Conservation (phyloP, 257 asterid species). For the Salvia miltiorrhiza region DNA sequence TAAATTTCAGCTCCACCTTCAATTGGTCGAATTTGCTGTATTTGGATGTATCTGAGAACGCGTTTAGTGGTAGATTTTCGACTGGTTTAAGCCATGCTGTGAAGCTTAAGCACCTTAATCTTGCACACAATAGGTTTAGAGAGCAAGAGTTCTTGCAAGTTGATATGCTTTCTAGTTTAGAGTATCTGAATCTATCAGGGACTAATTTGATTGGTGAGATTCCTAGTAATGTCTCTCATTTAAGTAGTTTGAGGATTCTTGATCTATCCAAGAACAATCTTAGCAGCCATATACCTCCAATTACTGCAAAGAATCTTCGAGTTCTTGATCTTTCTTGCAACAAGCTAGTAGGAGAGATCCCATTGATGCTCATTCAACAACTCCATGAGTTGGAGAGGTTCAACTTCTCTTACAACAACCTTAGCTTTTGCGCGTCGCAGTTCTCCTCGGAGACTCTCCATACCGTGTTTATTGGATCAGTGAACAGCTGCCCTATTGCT, state of each 20-base stretch:
- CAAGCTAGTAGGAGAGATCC: conserved; percentile 73
- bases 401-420: conserved; percentile 80
- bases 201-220: conserved; percentile 66
- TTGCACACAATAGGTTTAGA: conserved; percentile 78
- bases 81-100: conserved; percentile 43
- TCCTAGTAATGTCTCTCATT: conserved; percentile 49
- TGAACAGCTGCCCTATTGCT: conserved; percentile 80
- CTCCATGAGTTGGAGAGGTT: conserved; percentile 63
- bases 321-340: conserved; percentile 77
- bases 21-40: conserved; percentile 57
- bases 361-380: conserved; percentile 44
- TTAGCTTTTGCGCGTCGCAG: conserved; percentile 59
- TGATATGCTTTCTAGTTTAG: conserved; percentile 49
- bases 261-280: conserved; percentile 73
- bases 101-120: conserved; percentile 65
- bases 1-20: conserved; percentile 52
- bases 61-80: conserved; percentile 66
- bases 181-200: conserved; percentile 72
- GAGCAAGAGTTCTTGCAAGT: conserved; percentile 42
- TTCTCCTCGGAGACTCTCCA: conserved; percentile 38
- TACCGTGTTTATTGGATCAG: conserved; percentile 59
- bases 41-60: conserved; percentile 80
- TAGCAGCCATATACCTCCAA: conserved; percentile 43
- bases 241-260: conserved; percentile 53
- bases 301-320: conserved; percentile 38